Evolutionary conservation across 2,329 filamentous ascomycete genomes (phyloP), one percentile per base, ranked within the genome.

Genomic region (Colletotrichum zoysiae): DNA sequence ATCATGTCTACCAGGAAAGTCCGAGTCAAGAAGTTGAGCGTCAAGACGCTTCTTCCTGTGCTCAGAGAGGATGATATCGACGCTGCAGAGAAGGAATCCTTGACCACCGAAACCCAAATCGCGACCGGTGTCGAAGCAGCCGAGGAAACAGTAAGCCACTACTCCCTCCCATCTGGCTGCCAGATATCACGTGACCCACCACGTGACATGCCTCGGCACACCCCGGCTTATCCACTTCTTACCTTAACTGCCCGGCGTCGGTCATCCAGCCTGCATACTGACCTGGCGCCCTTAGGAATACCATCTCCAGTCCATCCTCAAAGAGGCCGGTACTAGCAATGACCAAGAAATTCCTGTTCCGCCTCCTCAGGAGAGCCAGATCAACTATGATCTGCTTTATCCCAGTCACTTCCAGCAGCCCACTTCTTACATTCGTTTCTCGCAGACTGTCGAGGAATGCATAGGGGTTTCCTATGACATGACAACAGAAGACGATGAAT

Each of bases 81-180:
- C 80, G 88, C 92, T 79, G 89, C 87, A 79, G 90, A 95, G 83
- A 97, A 98, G 82, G 94, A 97, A 84, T 90, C 93, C 78, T 91
- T 95, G 81, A 93, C 92, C 77, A 92, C 92, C 81, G 88, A 93
- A 89, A 86, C 90, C 87, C 84, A 94, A 92, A 94, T 98, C 81
- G 95, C 96, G 81, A 98, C 95, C 76, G 96, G 96, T 83, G 96
- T 99, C 78, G 96, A 99, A 84, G 95, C 97, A 81, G 93, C 91
- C 75, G 96, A 99, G 85, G 95, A 98, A 90, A 95, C 95, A 86
- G 96, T 98, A 84, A 90, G 95, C 93, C 76, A 67, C 68, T 11
- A 74, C 75, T 76, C 75, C 76, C 74, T 74, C 14, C 73, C 66
- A 70, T 76, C 62, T 74, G 60, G 72, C 75, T 75, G 77, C 75